These are phyloP conservation scores for Xylaria grammica DNA, from an alignment of 495 filamentous ascomycete species.

Conservation along the genomic window DNA sequence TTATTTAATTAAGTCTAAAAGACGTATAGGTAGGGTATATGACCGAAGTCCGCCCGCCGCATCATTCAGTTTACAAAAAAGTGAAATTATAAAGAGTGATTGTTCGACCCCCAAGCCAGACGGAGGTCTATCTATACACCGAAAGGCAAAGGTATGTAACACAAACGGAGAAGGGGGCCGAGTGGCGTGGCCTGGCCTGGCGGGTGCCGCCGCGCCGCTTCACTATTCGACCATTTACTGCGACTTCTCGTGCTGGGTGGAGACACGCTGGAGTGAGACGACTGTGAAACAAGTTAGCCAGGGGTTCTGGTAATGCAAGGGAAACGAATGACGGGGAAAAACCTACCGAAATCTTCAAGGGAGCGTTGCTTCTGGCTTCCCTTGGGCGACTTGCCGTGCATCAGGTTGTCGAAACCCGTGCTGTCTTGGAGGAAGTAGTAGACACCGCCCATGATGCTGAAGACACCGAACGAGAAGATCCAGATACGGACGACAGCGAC, in stretches of 20 bases:
- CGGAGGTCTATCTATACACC: slow-evolving; percentile 37
- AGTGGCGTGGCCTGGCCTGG: slow-evolving; percentile 19
- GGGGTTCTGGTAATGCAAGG: slow-evolving; percentile 31
- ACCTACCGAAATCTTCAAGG: slow-evolving; percentile 85
- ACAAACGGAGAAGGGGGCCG: slow-evolving; percentile 31
- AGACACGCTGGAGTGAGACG: slow-evolving; percentile 83
- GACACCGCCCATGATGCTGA: slow-evolving; percentile 68
- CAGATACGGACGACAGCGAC: slow-evolving; percentile 84
- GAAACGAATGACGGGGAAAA: slow-evolving; percentile 15
- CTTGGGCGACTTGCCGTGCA: slow-evolving; percentile 85
- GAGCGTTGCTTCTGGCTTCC: slow-evolving; percentile 75
- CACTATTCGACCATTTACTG: slow-evolving; percentile 52
- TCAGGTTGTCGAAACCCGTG: slow-evolving; percentile 82
- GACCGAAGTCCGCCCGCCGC: slow-evolving; percentile 42
- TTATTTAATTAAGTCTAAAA: slow-evolving; percentile 46
- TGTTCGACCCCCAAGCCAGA: slow-evolving; percentile 33
- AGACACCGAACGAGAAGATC: slow-evolving; percentile 87
- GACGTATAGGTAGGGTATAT: slow-evolving; percentile 41
- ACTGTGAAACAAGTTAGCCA: slow-evolving; percentile 54
- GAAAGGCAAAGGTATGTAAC: slow-evolving; percentile 39
- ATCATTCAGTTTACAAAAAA: slow-evolving; percentile 50
- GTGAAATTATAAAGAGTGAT: slow-evolving; percentile 44
- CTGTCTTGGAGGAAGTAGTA: slow-evolving; percentile 82
- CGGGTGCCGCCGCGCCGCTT: slow-evolving; percentile 12
- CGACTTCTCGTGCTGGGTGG: slow-evolving; percentile 81